Conservation (phyloP, 2,329 filamentous ascomycete genomes). For the Claviceps paspali region DNA sequence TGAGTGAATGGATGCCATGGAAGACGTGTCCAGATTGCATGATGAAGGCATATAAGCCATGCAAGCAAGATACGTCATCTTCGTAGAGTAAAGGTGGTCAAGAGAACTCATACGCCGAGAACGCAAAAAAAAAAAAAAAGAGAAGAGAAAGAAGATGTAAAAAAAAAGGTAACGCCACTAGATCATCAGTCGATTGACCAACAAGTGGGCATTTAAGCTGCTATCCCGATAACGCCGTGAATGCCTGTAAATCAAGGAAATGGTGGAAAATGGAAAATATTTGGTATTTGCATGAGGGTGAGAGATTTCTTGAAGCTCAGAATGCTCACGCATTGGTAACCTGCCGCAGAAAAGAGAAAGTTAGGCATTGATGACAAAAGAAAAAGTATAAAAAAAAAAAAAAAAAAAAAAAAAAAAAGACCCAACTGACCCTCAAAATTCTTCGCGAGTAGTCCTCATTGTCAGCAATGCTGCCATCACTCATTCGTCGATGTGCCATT, state of each 20-base stretch:
- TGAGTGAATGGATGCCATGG: conserved; percentile 4
- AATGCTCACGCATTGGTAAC: conserved; percentile 42
- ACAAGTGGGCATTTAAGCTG: conserved; percentile 22
- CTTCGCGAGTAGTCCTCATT: conserved; percentile 93
- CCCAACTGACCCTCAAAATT: conserved; percentile 71
- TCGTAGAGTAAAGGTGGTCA: conserved; percentile 1
- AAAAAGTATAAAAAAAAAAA: neutral
- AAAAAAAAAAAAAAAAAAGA: neutral
- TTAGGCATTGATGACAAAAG: no score
- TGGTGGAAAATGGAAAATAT: conserved; percentile 16
- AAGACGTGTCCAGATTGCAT: neutral
- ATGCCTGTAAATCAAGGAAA: conserved; percentile 19
- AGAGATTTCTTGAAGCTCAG: neutral
- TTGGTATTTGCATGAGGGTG: conserved; percentile 5
- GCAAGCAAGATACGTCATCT: neutral
- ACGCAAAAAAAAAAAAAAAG: conserved; percentile 13
- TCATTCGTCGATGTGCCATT: conserved; percentile 70
- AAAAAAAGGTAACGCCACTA: conserved; percentile 23
- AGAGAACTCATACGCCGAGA: conserved; percentile 18
- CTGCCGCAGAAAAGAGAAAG: no score
- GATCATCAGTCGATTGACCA: conserved; percentile 17
- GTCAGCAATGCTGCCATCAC: conserved; percentile 91
- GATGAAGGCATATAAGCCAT: neutral
- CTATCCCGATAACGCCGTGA: conserved; percentile 27
- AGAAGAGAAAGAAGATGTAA: no score